Evolutionary conservation across 2,329 filamentous ascomycete genomes (phyloP).

Genomic region (Alternaria sp.): DNA sequence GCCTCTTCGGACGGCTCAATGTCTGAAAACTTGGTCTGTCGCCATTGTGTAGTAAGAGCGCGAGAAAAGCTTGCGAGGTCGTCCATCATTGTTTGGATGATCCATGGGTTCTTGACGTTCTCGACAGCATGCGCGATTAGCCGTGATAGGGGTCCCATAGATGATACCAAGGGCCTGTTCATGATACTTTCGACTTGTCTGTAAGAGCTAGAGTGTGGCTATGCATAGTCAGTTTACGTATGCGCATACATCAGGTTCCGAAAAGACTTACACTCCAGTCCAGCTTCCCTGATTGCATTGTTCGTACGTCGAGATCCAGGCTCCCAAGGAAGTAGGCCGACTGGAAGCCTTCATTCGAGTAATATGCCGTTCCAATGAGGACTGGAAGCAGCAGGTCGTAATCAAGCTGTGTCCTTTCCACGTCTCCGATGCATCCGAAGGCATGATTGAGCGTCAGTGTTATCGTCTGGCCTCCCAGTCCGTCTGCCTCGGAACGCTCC

Average conservation of each 20-base stretch:
- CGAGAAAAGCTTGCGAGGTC: constrained; percentile 71
- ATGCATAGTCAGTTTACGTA: constrained; percentile 17
- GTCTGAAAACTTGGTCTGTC: constrained; percentile 73
- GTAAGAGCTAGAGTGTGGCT: constrained; percentile 65
- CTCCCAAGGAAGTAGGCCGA: constrained; percentile 76
- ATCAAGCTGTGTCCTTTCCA: constrained; percentile 64
- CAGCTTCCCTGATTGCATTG: constrained; percentile 58
- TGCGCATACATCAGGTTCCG: background rate
- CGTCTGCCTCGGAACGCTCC: constrained; percentile 58
- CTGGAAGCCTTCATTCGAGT: constrained; percentile 74
- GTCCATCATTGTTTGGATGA: constrained; percentile 63
- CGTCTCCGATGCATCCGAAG: constrained; percentile 72
- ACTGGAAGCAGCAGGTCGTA: constrained; percentile 74
- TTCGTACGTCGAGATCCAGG: constrained; percentile 71
- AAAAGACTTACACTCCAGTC: constrained; percentile 62
- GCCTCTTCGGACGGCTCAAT: constrained; percentile 73
- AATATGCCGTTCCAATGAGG: constrained; percentile 70
- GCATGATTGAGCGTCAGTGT: constrained; percentile 77
- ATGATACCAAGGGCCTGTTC: constrained; percentile 66
- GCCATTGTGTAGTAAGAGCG: constrained; percentile 74
- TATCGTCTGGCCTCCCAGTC: constrained; percentile 58
- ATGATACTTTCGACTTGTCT: constrained; percentile 64
- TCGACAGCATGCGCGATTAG: constrained; percentile 70
- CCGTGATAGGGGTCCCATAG: constrained; percentile 71
- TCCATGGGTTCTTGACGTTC: constrained; percentile 58